Evolutionary conservation across 768 basidiomycete genomes (phyloP).

Genomic region (Russula foetens): DNA sequence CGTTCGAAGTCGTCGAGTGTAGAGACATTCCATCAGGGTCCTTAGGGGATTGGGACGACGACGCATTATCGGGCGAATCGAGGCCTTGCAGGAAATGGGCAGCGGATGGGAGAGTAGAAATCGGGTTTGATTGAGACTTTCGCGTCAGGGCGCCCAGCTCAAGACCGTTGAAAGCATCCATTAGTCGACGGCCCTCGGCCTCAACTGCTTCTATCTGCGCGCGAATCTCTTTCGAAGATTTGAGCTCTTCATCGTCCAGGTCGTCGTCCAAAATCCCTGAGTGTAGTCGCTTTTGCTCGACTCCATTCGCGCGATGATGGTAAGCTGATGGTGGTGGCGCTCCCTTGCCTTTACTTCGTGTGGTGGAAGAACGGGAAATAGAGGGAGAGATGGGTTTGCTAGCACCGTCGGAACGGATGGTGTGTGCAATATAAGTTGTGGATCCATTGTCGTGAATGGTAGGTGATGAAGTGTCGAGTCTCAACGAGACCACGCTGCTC

Average conservation of each 20-base stretch:
- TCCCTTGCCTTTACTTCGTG: conserved; percentile 16
- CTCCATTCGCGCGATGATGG: conserved; percentile 15
- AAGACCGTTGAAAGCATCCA: conserved; percentile 75
- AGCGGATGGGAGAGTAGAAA: conserved; percentile 20
- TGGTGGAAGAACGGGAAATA: conserved; percentile 31
- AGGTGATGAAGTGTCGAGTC: conserved; percentile 35
- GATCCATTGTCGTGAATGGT: conserved; percentile 30
- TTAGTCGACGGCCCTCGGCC: conserved; percentile 57
- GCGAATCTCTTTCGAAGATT: conserved; percentile 54
- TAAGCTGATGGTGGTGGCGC: conserved; percentile 29
- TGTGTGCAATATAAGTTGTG: conserved; percentile 21
- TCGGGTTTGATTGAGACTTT: conserved; percentile 29
- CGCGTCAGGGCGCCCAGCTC: conserved; percentile 62
- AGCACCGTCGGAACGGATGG: conserved; percentile 20
- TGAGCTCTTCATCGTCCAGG: conserved; percentile 48
- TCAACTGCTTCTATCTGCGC: conserved; percentile 62
- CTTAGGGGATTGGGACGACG: conserved; percentile 8
- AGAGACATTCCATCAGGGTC: conserved; percentile 19
- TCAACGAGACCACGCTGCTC: conserved; percentile 42
- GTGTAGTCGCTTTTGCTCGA: conserved; percentile 19
- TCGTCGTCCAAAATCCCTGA: conserved; percentile 30
- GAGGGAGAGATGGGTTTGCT: conserved; percentile 21
- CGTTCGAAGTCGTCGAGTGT: conserved; percentile 17
- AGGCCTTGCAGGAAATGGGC: conserved; percentile 17
- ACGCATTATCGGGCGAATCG: conserved; percentile 8